A percentile compares a stretch with the other conserved stretches of the same genome.
Evolutionary conservation across 768 basidiomycete genomes (phyloP).

Genomic region (Dentipellis fragilis): DNA sequence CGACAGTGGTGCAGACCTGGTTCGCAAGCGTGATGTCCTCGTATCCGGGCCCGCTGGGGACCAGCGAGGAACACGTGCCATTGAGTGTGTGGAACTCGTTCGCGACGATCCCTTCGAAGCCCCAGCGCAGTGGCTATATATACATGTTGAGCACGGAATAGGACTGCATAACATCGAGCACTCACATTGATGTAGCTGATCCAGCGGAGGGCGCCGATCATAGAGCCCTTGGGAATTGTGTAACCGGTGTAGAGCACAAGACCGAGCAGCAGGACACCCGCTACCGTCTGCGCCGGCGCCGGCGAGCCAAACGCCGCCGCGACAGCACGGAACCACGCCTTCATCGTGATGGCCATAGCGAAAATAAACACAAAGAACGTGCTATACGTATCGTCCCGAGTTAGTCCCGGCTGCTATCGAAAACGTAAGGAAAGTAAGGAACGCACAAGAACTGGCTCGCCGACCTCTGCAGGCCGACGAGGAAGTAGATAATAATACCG

Average conservation of each 20-base stretch:
- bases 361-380: slow-evolving; percentile 51
- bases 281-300: slow-evolving; percentile 53
- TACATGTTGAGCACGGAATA: too few relatives aligned
- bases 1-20: slow-evolving; percentile 70
- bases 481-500: slow-evolving; percentile 46
- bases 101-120: slow-evolving; percentile 64
- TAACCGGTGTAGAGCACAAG: slow-evolving; percentile 53
- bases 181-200: slow-evolving; percentile 54
- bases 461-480: slow-evolving; percentile 44
- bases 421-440: too few relatives aligned
- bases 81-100: slow-evolving; percentile 76
- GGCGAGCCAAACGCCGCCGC: slow-evolving; percentile 50
- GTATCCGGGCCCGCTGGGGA: slow-evolving; percentile 57
- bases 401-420: too few relatives aligned
- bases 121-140: slow-evolving; percentile 54
- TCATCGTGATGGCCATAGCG: slow-evolving; percentile 53
- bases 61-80: slow-evolving; percentile 48
- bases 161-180: too few relatives aligned
- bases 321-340: slow-evolving; percentile 63
- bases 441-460: slow-evolving; percentile 60
- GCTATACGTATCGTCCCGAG: too few relatives aligned
- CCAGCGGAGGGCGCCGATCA: slow-evolving; percentile 64
- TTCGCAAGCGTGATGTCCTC: slow-evolving; percentile 43
- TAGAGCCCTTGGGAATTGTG: slow-evolving; percentile 46
- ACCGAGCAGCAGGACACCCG: slow-evolving; percentile 39